Conservation (phyloP, 1,284 basidiomycete species). For the Kwoniella shivajii region DNA sequence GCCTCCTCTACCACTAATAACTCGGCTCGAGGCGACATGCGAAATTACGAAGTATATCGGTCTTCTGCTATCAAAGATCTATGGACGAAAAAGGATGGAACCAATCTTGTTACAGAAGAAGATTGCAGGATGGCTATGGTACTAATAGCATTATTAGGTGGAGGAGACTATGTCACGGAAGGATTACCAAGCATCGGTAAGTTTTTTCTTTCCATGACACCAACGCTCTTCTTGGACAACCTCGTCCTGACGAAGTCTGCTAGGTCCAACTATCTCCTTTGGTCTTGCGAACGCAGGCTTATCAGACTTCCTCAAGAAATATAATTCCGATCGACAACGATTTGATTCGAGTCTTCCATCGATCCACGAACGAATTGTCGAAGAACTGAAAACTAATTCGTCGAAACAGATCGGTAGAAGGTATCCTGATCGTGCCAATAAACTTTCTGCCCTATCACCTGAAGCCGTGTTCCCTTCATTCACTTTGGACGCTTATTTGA, state of each 20-base stretch:
- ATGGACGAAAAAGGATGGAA: slow-evolving; percentile 29
- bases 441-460: slow-evolving; percentile 59
- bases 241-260: neutral
- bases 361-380: slow-evolving; percentile 64
- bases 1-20: slow-evolving; percentile 22
- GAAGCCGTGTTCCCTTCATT: slow-evolving; percentile 63
- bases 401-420: slow-evolving; percentile 61
- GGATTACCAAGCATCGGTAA: slow-evolving; percentile 45
- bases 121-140: slow-evolving; percentile 74
- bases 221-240: neutral
- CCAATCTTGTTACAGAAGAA: slow-evolving; percentile 39
- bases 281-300: slow-evolving; percentile 23
- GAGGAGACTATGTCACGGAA: slow-evolving; percentile 83
- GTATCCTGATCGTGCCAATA: slow-evolving; percentile 64
- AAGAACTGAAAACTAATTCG: slow-evolving; percentile 72
- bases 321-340: slow-evolving; percentile 50
- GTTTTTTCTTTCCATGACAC: slow-evolving; percentile 5
- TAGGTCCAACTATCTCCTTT: slow-evolving; percentile 39
- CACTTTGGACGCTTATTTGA: slow-evolving; percentile 70
- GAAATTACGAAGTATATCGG: slow-evolving; percentile 70
- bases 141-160: slow-evolving; percentile 79
- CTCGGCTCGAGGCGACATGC: slow-evolving; percentile 64
- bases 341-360: slow-evolving; percentile 53
- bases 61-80: slow-evolving; percentile 57
- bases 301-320: slow-evolving; percentile 62